These are phyloP conservation scores for Neonectria ditissima DNA, from an alignment of 2,329 filamentous ascomycete species.

Conservation along the genomic window DNA sequence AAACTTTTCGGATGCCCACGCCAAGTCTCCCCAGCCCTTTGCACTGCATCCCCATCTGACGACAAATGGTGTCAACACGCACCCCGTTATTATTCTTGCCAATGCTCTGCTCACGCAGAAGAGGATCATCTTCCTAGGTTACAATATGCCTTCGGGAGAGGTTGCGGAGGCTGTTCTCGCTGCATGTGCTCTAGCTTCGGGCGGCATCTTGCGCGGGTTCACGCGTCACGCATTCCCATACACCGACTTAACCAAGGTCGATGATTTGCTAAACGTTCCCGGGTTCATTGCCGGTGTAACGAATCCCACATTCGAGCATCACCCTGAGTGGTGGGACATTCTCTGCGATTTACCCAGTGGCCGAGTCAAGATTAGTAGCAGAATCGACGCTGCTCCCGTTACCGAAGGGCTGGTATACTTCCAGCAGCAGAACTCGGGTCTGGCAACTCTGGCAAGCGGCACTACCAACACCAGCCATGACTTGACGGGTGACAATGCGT, in stretches of 20 bases:
- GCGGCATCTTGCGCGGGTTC: conserved; percentile 92
- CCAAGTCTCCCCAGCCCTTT: conserved; percentile 87
- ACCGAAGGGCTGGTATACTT: conserved; percentile 92
- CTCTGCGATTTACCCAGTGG: conserved; percentile 93
- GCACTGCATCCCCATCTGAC: conserved; percentile 90
- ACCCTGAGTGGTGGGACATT: conserved; percentile 98
- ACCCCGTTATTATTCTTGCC: conserved; percentile 93
- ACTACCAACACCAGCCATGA: conserved; percentile 65
- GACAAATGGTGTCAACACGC: conserved; percentile 88
- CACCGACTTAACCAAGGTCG: conserved; percentile 97
- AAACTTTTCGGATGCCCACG: conserved; percentile 86
- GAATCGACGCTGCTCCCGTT: conserved; percentile 81
- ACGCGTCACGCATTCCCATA: conserved; percentile 97
- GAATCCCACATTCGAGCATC: conserved; percentile 94
- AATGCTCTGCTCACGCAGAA: conserved; percentile 98
- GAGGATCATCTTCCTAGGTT: conserved; percentile 92
- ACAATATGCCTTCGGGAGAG: conserved; percentile 94
- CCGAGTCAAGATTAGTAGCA: conserved; percentile 92
- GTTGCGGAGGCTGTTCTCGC: conserved; percentile 98
- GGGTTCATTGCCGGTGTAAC: conserved; percentile 98
- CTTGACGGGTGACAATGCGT: conserved; percentile 85
- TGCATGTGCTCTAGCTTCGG: conserved; percentile 93
- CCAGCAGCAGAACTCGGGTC: conserved; percentile 78
- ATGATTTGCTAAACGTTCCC: conserved; percentile 93
- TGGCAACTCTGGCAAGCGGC: conserved; percentile 62